These are phyloP conservation scores for Epicoccum sorghinum DNA, from an alignment of 2,329 filamentous ascomycete genomes.

Conservation along the genomic window DNA sequence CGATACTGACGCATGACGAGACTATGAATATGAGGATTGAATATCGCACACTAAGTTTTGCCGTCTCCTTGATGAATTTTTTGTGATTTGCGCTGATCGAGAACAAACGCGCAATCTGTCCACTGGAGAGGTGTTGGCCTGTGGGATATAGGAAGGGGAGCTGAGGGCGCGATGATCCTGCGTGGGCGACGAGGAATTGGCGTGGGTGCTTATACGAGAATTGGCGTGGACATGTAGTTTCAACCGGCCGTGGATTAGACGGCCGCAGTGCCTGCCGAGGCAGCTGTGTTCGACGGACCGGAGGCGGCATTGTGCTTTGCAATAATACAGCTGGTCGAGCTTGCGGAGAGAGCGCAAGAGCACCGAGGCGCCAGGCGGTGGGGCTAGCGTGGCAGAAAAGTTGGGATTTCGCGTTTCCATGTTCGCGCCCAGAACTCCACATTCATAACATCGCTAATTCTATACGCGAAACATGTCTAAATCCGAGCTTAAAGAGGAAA, in stretches of 20 bases:
- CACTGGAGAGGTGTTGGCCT: constrained; percentile 46
- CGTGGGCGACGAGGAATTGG: constrained; percentile 54
- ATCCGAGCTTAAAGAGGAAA: constrained; percentile 33
- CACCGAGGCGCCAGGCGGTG: constrained; percentile 23
- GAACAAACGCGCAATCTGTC: constrained; percentile 69
- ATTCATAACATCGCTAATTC: constrained; percentile 16
- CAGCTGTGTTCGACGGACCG: constrained; percentile 37
- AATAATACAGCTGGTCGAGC: constrained; percentile 7
- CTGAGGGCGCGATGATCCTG: constrained; percentile 61
- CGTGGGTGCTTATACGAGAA: constrained; percentile 65
- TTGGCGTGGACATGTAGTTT: constrained; percentile 50
- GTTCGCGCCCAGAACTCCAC: constrained; percentile 15
- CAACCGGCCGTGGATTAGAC: constrained; percentile 21
- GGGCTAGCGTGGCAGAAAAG: constrained; percentile 34
- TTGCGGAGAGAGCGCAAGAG: constrained; percentile 15
- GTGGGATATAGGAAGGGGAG: constrained; percentile 69
- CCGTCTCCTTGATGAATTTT: constrained; percentile 71
- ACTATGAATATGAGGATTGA: constrained; percentile 70
- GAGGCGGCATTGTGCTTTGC: constrained; percentile 36
- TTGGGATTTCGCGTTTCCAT: constrained; percentile 17
- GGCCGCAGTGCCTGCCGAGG: constrained; percentile 30
- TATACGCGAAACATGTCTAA: constrained; percentile 27
- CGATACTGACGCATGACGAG: constrained; percentile 63
- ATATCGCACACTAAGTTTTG: constrained; percentile 72
- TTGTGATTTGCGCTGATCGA: constrained; percentile 73